Conservation (phyloP, 1,284 basidiomycete genomes). For the Dichomitus squalens region DNA sequence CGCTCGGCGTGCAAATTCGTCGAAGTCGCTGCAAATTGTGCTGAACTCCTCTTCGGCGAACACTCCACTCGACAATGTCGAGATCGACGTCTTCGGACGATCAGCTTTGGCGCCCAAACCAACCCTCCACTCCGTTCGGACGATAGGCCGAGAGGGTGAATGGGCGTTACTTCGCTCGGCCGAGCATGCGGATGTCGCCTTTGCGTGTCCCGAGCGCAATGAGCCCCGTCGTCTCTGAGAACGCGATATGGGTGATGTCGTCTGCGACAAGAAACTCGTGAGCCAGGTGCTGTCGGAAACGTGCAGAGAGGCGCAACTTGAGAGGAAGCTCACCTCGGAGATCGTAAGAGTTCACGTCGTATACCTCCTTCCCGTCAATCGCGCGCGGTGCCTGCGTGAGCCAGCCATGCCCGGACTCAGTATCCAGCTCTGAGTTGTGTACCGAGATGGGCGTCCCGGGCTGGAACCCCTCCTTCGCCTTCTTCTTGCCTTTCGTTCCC, state of each 20-base stretch:
- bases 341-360: conserved; percentile 48
- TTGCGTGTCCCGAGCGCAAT: conserved; percentile 48
- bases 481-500: conserved; percentile 4
- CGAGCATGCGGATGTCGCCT: conserved; percentile 37
- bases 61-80: too few relatives aligned
- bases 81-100: background rate
- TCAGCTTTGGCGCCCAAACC: background rate
- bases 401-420: background rate
- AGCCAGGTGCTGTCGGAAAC: background rate
- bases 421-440: conserved; percentile 1
- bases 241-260: conserved; percentile 48
- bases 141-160: background rate
- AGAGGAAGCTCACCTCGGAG: conserved; percentile 42
- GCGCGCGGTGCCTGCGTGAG: conserved; percentile 1
- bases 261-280: conserved; percentile 31
- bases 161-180: conserved; percentile 5
- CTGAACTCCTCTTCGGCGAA: background rate
- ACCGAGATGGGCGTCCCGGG: conserved; percentile 24
- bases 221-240: conserved; percentile 48
- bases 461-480: background rate
- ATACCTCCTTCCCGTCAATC: conserved; percentile 39
- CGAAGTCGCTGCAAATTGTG: background rate
- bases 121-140: conserved; percentile 5
- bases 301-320: background rate
- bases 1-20: background rate